phyloP scores from a whole-genome alignment of 768 basidiomycete species.

The Auriscalpium orientale region DNA sequence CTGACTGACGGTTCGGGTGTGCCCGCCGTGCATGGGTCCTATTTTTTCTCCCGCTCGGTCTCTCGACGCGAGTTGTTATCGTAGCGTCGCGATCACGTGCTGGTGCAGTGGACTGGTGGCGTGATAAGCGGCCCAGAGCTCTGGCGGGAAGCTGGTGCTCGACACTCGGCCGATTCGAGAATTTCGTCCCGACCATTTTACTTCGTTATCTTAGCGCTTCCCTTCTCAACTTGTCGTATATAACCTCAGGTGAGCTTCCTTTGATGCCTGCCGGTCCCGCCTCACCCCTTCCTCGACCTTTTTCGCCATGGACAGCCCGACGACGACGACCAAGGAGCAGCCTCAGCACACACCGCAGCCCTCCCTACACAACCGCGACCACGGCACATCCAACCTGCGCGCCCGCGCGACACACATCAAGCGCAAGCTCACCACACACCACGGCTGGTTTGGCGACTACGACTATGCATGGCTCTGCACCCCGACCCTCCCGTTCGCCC shows the following conservation, averaged over 20 bases:
- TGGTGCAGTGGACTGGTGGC: too few species aligned
- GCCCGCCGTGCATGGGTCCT: too few species aligned
- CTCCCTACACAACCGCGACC: not conserved
- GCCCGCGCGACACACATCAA: constrained; percentile 13
- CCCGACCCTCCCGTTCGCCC: constrained; percentile 55
- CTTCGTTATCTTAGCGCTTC: not conserved
- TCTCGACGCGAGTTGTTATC: too few species aligned
- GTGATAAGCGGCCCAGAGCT: too few species aligned
- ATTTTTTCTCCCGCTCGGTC: too few species aligned
- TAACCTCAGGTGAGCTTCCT: not conserved
- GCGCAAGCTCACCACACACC: constrained; percentile 37
- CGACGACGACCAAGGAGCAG: constrained; percentile 22
- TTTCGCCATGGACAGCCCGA: not conserved
- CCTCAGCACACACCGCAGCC: constrained; percentile 18
- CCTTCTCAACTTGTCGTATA: not conserved
- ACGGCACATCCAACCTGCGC: constrained; percentile 1
- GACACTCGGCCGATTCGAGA: not conserved
- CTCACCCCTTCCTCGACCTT: too few species aligned
- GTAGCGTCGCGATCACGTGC: too few species aligned
- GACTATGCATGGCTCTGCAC: constrained; percentile 68
- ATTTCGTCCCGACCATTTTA: not conserved
- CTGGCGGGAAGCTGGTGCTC: too few species aligned
- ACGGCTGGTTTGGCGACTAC: constrained; percentile 83
- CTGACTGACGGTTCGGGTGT: too few species aligned
- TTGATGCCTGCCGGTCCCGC: too few species aligned